Evolutionary conservation across 768 basidiomycete species (phyloP), one percentile per base, ranked within the genome.

Genomic region (Suillus americanus): DNA sequence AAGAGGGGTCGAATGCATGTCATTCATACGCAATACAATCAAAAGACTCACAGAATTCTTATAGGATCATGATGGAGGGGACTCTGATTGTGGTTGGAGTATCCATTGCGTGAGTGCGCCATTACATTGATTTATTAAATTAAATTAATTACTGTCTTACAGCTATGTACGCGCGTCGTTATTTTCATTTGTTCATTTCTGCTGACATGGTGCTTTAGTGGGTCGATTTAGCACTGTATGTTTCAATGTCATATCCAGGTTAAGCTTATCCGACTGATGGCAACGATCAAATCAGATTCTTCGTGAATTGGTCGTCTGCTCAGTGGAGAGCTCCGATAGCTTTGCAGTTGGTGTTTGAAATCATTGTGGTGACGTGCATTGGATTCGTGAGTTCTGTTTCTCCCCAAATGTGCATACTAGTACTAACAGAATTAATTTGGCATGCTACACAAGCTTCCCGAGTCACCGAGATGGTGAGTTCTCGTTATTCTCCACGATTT

Each of bases 281-380:
- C 64, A 14, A 68, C 48, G 0, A 40, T 30, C 7, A 5, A 28
- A 10, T n/a, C 40, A 78, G 75, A 53, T 77, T 74, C 70, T 82
- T 71, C 72, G 67, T 74, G 10, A 68, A 67, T 14, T 75, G 76
- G 3, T 74, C 74, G 5, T 78, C 77, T n/a, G 76, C 78, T 8
- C 75, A 78, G 62, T 82, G 80, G 80, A 68, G 80, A 62, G 79
- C 80, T 10, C 81, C 81, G 8, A 76, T 81, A 35, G 78, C 80
- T 2, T 56, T 82, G 14, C 81, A 82, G 64, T 75, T 79, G 55
- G 18, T 80, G 30, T 73, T 82, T 45, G 78, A 80, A 2, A 9
- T 81, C 13, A 65, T 79, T 50, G 77, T 81, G 75, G 73, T 79
- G 28, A 60, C 61, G 48, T 77, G 77, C 38, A 74, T 77, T 18